Conservation (phyloP, 495 filamentous ascomycete species). For the Lindgomyces ingoldianus region DNA sequence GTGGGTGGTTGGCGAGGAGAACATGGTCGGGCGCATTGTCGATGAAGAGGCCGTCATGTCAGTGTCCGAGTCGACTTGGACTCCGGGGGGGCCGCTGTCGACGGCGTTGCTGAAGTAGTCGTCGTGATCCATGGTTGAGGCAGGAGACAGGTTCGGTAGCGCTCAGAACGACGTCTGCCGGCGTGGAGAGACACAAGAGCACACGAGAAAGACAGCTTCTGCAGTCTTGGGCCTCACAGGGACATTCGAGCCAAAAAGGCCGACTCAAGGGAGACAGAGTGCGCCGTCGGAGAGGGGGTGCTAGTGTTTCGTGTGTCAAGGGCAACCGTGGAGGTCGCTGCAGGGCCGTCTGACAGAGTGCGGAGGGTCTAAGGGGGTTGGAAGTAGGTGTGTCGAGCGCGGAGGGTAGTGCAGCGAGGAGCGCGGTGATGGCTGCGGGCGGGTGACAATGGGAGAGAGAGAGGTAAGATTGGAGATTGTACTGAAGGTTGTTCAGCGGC, state of each 20-base stretch:
- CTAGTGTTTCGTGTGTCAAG: slow-evolving; percentile 30
- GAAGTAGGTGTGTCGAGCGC: not conserved
- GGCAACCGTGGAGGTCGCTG: not conserved
- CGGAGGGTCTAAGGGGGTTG: not conserved
- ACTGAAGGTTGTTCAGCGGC: too few species aligned
- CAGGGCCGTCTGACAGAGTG: not conserved
- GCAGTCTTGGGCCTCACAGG: not conserved
- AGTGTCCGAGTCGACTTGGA: slow-evolving; percentile 26
- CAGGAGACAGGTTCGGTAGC: not conserved
- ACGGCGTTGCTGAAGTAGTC: slow-evolving; percentile 20
- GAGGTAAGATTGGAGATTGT: not conserved
- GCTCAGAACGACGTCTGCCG: not conserved
- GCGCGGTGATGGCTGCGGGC: not conserved
- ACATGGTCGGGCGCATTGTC: slow-evolving; percentile 27
- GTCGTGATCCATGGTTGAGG: slow-evolving; percentile 26
- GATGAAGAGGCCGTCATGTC: slow-evolving; percentile 28
- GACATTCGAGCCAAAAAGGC: slow-evolving; percentile 21
- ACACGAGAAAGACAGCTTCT: slow-evolving; percentile 2
- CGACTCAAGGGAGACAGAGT: slow-evolving; percentile 2
- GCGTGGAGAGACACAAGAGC: not conserved
- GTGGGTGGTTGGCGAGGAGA: slow-evolving; percentile 33
- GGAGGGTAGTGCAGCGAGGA: not conserved
- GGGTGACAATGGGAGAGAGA: not conserved
- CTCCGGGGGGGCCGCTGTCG: slow-evolving; percentile 8
- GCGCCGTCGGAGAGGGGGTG: slow-evolving; percentile 11